Base-by-base conservation (phyloP, 169 alveolate genomes). In the Plasmodium billcollinsi region DNA sequence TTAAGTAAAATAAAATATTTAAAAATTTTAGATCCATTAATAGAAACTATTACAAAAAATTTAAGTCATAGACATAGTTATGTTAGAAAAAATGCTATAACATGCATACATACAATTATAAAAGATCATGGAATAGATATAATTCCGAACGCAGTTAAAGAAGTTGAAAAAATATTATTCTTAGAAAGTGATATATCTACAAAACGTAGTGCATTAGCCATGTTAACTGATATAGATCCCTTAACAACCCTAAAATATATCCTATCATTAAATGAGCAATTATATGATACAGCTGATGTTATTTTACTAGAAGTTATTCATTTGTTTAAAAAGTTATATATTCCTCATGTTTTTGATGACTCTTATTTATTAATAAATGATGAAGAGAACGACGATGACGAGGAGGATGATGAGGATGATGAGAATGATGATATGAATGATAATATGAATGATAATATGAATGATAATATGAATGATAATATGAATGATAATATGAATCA, bases 41-140 rank as follows among this genome's bases (percentile, higher is more conserved):
- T 97, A 21, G 96, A 96, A 63, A 96, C 99, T 2, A 96, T 98
- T 50, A 92, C 97, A 59, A 99, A 97, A 29, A 97, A 97, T 90
- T 91, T 98, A 49, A 94, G 70, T 45, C 99, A 98, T 88, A 88
- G 95, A 54, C 99, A 97, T 83, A 97, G 98, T 39, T 98, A 98
- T 92, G 99, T 98, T 1, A 93, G 98, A 86, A 96, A 99, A 89
- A 97, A 97, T 85, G 99, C 99, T 0, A 92, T 98, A 12, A 94
- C 97, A 94, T 97, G 99, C 74, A 62, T 97, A 15, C 95, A 97
- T 74, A 92, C 96, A 52, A 97, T 98, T 54, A 97, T 96, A 12
- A 93, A 94, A 65, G 95, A 96, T 61, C 96, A 96, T 75, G 99
- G 99, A 50, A 93, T 94, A 12, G 99, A 97, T 65, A 90, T 95